Evolutionary conservation across 140 eudicot species (phyloP), one percentile per base, ranked within the genome.

Genomic region (Flaveria floridana): DNA sequence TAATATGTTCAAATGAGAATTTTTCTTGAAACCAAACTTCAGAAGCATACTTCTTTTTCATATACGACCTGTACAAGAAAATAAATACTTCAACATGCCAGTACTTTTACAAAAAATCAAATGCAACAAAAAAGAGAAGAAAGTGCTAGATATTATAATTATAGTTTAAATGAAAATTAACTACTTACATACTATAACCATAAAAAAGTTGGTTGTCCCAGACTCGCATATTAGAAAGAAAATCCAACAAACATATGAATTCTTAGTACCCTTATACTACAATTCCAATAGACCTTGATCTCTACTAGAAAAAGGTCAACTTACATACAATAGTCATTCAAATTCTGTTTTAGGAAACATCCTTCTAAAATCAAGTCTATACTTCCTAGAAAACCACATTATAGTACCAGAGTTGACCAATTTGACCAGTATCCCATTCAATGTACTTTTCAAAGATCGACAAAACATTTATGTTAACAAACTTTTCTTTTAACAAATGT

Each of bases 11-110:
- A 74, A 89, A 77, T 52, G 63, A 81, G 56, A 85, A 81, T 77
- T 69, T 83, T 71, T 88, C 91, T 39, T 67, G 82, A 75, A 71
- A 94, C 99, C 97, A 84, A 78, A 70, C 79, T 83, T 90, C 91
- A 55, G 86, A 86, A 68, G 82, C 81, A 57, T 85, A 90, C 84
- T 86, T 90, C 79, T 84, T 73, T 81, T 85, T 88, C 80, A 94
- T 71, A 82, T 71, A 78, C 30, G 76, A 79, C 84, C 99, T 94
- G 86, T 71, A 76, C 58, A 52, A 53, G 26, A 61, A 73, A 23
- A 71, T 20, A 65, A 79, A 16, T 46, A 67, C 39, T 58, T 1
- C 64, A 26, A 13, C 20, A 50, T 16, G 15, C 52, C 67, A 71
- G 12, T 48, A 42, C 56, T 52, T 75, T 59, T 10, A n/a, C n/a